Conservation (phyloP, 1,284 basidiomycete genomes). For the Mycena citricolor region DNA sequence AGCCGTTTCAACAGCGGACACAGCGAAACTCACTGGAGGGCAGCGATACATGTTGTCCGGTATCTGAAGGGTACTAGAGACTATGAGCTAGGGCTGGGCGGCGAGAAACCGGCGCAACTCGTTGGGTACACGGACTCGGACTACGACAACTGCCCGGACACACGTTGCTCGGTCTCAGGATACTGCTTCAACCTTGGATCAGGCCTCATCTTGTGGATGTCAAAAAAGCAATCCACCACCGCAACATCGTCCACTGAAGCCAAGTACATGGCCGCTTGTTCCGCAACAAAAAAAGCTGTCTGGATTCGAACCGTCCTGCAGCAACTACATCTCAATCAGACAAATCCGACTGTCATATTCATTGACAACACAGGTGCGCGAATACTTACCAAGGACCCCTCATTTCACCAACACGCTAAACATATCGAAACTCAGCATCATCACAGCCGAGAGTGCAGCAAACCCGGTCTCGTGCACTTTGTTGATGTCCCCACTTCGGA, state of each 20-base stretch:
- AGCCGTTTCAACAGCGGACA: constrained; percentile 8
- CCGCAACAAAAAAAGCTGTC: constrained; percentile 5
- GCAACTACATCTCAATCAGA: constrained; percentile 7
- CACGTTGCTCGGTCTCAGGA: constrained; percentile 9
- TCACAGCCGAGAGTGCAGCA: constrained; percentile 4
- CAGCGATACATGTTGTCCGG: constrained; percentile 8
- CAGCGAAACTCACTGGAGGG: constrained; percentile 6
- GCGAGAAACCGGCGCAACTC: not conserved
- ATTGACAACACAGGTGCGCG: constrained; percentile 15
- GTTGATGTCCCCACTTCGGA: not conserved
- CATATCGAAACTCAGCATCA: constrained; percentile 12
- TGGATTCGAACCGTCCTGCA: constrained; percentile 8
- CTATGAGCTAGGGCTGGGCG: constrained; percentile 9
- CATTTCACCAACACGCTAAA: constrained; percentile 20
- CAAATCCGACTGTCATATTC: constrained; percentile 1
- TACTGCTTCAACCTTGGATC: constrained; percentile 13
- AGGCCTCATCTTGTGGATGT: constrained; percentile 14
- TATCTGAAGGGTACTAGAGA: constrained; percentile 17
- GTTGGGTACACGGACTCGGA: constrained; percentile 12
- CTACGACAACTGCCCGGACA: constrained; percentile 15
- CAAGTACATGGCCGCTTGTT: constrained; percentile 15
- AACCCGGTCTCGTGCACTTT: constrained; percentile 6
- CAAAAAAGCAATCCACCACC: constrained; percentile 9
- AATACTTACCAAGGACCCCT: constrained; percentile 10
- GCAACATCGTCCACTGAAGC: constrained; percentile 13